Evolutionary conservation across 306 rosid genomes (phyloP).

Genomic region (Citrullus mucosospermus): DNA sequence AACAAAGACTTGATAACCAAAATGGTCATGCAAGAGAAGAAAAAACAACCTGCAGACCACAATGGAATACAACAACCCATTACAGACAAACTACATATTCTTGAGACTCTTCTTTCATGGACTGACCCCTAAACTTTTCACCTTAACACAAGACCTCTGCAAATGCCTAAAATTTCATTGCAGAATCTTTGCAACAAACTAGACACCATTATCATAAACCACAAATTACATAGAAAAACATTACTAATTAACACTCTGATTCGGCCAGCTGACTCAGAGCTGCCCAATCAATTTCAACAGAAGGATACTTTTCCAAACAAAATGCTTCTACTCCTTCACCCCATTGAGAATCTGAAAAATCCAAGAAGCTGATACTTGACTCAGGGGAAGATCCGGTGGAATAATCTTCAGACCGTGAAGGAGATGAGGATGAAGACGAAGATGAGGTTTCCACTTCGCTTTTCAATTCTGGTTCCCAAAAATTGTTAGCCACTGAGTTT

Average conservation of each 20-base stretch:
- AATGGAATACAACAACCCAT: slow-evolving; percentile 4
- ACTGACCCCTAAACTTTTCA: slow-evolving; percentile 8
- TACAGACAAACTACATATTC: background rate
- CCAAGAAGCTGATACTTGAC: slow-evolving; percentile 39
- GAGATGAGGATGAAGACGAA: slow-evolving; percentile 18
- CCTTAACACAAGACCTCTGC: slow-evolving; percentile 30
- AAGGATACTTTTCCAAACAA: slow-evolving; percentile 70
- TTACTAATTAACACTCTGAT: background rate
- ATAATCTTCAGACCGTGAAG: slow-evolving; percentile 24
- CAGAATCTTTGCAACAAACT: slow-evolving; percentile 30
- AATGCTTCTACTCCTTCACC: slow-evolving; percentile 26
- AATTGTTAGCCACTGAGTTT: background rate
- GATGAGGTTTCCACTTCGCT: slow-evolving; percentile 3
- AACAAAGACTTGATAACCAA: background rate
- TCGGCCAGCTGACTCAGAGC: slow-evolving; percentile 14
- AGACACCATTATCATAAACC: slow-evolving; percentile 5
- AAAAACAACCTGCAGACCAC: slow-evolving; percentile 5
- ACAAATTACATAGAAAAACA: background rate
- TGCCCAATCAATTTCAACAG: slow-evolving; percentile 88
- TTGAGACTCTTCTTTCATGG: background rate
- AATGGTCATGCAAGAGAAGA: slow-evolving; percentile 6
- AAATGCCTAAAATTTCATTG: slow-evolving; percentile 59
- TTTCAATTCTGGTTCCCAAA: background rate
- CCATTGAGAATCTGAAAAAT: slow-evolving; percentile 41
- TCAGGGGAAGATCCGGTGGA: slow-evolving; percentile 47